These are phyloP conservation scores for Elasticomyces elasticus DNA, from an alignment of 495 filamentous ascomycete genomes.

Conservation along the genomic window DNA sequence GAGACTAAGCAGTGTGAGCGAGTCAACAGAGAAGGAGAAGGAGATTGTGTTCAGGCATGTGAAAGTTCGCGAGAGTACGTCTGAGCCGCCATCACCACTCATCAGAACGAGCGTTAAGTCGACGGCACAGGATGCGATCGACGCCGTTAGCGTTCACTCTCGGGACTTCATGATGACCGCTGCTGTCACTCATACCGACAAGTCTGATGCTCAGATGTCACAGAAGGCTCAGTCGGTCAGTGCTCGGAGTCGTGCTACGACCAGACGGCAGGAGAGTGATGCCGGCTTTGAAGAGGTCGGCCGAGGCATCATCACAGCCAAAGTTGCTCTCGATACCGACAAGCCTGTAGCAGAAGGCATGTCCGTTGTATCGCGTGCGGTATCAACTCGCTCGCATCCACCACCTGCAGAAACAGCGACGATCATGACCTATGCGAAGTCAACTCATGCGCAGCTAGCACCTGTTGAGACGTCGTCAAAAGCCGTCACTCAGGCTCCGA, in stretches of 20 bases:
- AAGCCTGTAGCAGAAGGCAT: neutral
- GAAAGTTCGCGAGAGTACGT: neutral
- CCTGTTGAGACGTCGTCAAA: neutral
- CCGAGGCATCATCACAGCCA: neutral
- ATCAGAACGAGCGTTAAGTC: neutral
- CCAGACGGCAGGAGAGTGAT: neutral
- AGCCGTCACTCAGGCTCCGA: neutral
- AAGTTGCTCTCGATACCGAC: neutral
- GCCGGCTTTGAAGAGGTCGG: neutral
- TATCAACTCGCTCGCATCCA: no score
- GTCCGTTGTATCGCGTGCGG: no score
- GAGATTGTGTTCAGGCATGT: constrained; percentile 16
- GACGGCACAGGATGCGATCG: constrained; percentile 9
- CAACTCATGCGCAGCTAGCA: neutral
- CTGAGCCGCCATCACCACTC: neutral
- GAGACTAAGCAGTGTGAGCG: neutral
- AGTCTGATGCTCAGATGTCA: neutral
- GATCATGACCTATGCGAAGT: neutral
- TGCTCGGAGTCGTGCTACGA: neutral
- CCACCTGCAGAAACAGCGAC: no score
- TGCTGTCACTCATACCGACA: neutral
- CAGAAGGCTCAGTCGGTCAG: neutral
- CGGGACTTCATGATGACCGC: neutral
- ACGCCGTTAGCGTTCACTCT: constrained; percentile 1
- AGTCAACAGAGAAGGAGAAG: neutral